Conservation (phyloP, 2,329 filamentous ascomycete species). For the Pseudogymnoascus sp. region DNA sequence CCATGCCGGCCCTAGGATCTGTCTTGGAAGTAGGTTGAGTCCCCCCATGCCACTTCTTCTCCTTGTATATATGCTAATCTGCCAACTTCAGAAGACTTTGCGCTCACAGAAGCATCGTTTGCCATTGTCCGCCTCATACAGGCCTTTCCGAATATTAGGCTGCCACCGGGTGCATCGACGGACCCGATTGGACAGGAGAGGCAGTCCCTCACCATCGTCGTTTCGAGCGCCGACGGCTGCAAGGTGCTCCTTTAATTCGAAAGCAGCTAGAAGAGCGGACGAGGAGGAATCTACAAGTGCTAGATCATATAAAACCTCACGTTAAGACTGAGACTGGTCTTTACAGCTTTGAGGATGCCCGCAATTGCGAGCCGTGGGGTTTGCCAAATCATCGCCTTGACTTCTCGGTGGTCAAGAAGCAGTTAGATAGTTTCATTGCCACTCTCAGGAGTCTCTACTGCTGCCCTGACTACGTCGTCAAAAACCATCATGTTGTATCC, state of each 20-base stretch:
- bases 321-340: neutral
- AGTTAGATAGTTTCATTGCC: too few relatives aligned
- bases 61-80: neutral
- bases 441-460: too few relatives aligned
- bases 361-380: constrained; percentile 66
- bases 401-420: too few relatives aligned
- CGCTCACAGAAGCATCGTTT: constrained; percentile 26
- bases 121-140: constrained; percentile 25
- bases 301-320: neutral
- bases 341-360: constrained; percentile 58
- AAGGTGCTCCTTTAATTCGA: neutral
- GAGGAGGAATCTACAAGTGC: neutral
- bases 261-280: neutral
- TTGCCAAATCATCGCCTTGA: neutral
- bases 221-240: constrained; percentile 13
- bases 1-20: constrained; percentile 28
- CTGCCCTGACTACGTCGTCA: too few relatives aligned
- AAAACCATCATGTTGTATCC: too few relatives aligned
- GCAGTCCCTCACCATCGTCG: constrained; percentile 12
- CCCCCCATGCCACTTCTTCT: neutral
- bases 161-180: constrained; percentile 7
- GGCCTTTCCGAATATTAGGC: constrained; percentile 16
- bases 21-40: constrained; percentile 23
- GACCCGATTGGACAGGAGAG: constrained; percentile 14
- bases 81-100: constrained; percentile 22